These are phyloP conservation scores for Singerocomus inundabilis DNA, from an alignment of 1,284 basidiomycete genomes.

Conservation along the genomic window DNA sequence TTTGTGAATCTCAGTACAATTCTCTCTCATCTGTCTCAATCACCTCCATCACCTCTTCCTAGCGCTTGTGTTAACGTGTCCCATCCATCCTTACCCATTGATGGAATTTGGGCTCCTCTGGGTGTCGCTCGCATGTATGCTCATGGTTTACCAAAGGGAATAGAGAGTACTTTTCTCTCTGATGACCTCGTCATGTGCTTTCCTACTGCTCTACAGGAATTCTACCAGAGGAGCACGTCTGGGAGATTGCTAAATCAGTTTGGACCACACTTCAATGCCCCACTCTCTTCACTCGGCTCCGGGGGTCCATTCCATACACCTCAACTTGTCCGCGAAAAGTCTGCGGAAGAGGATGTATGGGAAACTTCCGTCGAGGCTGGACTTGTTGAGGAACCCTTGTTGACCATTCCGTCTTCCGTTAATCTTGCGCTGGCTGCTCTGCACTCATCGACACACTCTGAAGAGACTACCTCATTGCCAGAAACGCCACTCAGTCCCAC, in stretches of 20 bases:
- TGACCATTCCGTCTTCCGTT: slow-evolving; percentile 31
- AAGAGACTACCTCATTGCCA: slow-evolving; percentile 8
- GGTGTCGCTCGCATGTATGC: slow-evolving; percentile 47
- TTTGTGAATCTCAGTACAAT: slow-evolving; percentile 69
- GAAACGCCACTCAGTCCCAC: slow-evolving; percentile 62
- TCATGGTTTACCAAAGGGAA: slow-evolving; percentile 29
- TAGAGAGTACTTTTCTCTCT: slow-evolving; percentile 54
- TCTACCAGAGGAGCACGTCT: slow-evolving; percentile 45
- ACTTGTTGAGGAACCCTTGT: slow-evolving; percentile 26
- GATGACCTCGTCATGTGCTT: slow-evolving; percentile 59
- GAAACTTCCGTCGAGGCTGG: slow-evolving; percentile 20
- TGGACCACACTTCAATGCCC: slow-evolving; percentile 39
- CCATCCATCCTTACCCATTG: slow-evolving; percentile 47
- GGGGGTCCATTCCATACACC: slow-evolving; percentile 14
- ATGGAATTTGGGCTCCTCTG: slow-evolving; percentile 68
- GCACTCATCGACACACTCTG: slow-evolving; percentile 18
- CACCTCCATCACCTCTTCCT: slow-evolving; percentile 37
- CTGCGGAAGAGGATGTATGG: slow-evolving; percentile 19
- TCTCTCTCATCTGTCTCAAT: slow-evolving; percentile 36
- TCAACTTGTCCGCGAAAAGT: slow-evolving; percentile 4
- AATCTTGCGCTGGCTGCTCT: slow-evolving; percentile 30
- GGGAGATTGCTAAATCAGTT: slow-evolving; percentile 50
- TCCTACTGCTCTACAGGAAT: slow-evolving; percentile 54
- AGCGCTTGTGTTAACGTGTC: slow-evolving; percentile 24
- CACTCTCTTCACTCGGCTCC: slow-evolving; percentile 19